Percentiles rank a stretch among this genome's conserved stretches.
phyloP scores from a whole-genome alignment of 2,329 filamentous ascomycete genomes.

The Penicillium sp. region DNA sequence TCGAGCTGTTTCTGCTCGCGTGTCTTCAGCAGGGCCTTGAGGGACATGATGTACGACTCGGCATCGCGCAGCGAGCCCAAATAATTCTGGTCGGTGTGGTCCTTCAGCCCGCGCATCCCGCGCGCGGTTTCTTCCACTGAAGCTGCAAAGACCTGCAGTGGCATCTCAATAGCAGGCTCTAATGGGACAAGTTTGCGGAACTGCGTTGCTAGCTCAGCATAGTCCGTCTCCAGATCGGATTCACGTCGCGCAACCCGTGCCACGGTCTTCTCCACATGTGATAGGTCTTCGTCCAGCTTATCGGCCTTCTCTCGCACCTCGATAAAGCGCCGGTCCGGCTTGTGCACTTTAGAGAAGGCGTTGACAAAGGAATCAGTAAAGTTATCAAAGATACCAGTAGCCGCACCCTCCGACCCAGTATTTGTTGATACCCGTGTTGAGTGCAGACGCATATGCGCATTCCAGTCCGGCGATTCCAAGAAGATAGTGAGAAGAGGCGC shows the following conservation, averaged over 20 bases:
- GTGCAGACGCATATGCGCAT: constrained; percentile 84
- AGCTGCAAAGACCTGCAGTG: constrained; percentile 80
- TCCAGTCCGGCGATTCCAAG: constrained; percentile 92
- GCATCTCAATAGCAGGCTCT: constrained; percentile 79
- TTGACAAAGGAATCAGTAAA: constrained; percentile 97
- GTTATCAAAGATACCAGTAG: constrained; percentile 79
- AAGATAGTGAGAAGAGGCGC: constrained; percentile 82
- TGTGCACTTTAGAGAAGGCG: constrained; percentile 93
- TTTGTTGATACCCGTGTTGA: constrained; percentile 61
- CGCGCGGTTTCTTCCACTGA: constrained; percentile 79
- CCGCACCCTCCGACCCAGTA: constrained; percentile 41
- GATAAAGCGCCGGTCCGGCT: constrained; percentile 89
- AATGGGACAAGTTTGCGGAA: constrained; percentile 90
- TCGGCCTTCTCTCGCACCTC: constrained; percentile 90
- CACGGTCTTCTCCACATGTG: constrained; percentile 93
- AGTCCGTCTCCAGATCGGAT: constrained; percentile 80
- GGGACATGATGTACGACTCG: constrained; percentile 85
- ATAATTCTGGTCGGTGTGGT: constrained; percentile 94
- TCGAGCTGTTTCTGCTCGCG: constrained; percentile 98
- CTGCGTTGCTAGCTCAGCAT: constrained; percentile 84
- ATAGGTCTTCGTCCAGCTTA: constrained; percentile 90
- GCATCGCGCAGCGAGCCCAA: constrained; percentile 89
- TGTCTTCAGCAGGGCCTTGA: constrained; percentile 85
- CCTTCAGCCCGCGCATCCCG: constrained; percentile 76
- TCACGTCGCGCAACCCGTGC: constrained; percentile 84